Evolutionary conservation across 768 basidiomycete genomes (phyloP).

Genomic region (Boletellus ananiceps): DNA sequence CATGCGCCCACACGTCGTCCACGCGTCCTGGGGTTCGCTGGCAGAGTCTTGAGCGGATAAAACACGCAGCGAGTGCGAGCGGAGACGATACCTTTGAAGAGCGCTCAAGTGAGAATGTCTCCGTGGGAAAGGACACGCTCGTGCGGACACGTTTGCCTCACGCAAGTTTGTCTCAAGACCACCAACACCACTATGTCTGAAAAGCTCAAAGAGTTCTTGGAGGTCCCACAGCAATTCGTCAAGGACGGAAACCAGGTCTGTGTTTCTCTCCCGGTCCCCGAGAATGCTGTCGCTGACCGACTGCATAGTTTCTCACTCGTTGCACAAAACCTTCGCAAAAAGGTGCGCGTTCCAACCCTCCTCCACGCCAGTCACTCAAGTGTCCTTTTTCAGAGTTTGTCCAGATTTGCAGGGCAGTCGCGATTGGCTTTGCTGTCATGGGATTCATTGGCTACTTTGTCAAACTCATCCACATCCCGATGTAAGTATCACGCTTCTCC

Average conservation of each 20-base stretch:
- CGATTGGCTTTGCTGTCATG: slow-evolving; percentile 97
- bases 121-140: slow-evolving; percentile 27
- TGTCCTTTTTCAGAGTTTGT: slow-evolving; percentile 64
- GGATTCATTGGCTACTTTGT: slow-evolving; percentile 99
- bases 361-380: background rate
- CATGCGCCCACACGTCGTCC: slow-evolving; percentile 40
- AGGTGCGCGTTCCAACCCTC: slow-evolving; percentile 46
- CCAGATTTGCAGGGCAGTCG: slow-evolving; percentile 94
- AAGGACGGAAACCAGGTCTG: slow-evolving; percentile 90
- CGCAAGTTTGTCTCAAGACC: slow-evolving; percentile 13
- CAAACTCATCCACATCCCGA: slow-evolving; percentile 97
- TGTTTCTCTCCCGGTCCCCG: background rate
- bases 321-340: slow-evolving; percentile 97
- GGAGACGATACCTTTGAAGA: slow-evolving; percentile 15
- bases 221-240: slow-evolving; percentile 87
- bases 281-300: slow-evolving; percentile 8
- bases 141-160: slow-evolving; percentile 27
- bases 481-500: slow-evolving; percentile 52
- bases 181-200: slow-evolving; percentile 66
- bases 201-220: slow-evolving; percentile 83
- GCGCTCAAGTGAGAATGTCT: background rate
- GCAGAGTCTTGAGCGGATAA: slow-evolving; percentile 4
- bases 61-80: background rate
- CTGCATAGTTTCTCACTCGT: slow-evolving; percentile 80
- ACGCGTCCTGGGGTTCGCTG: slow-evolving; percentile 13